Evolutionary conservation across 306 rosid genomes (phyloP), one percentile per base, ranked within the genome.

Genomic region (Coriaria nepalensis): DNA sequence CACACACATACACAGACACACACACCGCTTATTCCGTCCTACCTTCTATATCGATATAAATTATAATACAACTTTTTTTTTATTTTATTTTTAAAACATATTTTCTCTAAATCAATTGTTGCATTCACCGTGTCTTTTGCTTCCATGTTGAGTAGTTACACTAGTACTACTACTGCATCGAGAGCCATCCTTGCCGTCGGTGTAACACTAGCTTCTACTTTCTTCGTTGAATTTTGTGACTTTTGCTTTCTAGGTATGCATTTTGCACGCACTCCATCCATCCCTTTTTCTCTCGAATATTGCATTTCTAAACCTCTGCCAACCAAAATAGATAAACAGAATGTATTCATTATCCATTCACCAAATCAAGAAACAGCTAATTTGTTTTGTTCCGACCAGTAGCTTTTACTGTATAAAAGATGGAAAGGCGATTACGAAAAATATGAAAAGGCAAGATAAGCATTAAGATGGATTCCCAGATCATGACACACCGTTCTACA

Each of bases 221-320:
- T 90, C 78, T 68, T 81, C 10, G 66, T 35, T 41, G 68, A 10
- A 20, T 20, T 20, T 33, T 62, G 29, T 33, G 81, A 8, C 71
- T 68, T 85, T 6, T 79, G 71, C 68, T 69, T 90, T 61, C 92
- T 73, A 4, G 98, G 98, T 54, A 90, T 79, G 87, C 98, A 90
- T 55, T 85, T 90, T 29, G 83, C 71, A 13, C 75, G 66, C 55
- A 50, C 92, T 1, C 61, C 71, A 4, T 73, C 85, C 2, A 45
- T 50, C 58, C 70, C 87, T 37, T 65, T 61, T 52, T 74, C 92
- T 7, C 53, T 62, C 59, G 79, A 20, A 20, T 20, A 49, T 43
- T 81, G 77, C 77, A 84, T 14, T 66, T 71, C 79, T 6, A 81
- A 71, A 35, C 81, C 72, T 51, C 98, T 90, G 85, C 72, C 64